Evolutionary conservation across 495 filamentous ascomycete species (phyloP), one percentile per base, ranked within the genome.

Genomic region (Hypoxylon lienhwacheense): DNA sequence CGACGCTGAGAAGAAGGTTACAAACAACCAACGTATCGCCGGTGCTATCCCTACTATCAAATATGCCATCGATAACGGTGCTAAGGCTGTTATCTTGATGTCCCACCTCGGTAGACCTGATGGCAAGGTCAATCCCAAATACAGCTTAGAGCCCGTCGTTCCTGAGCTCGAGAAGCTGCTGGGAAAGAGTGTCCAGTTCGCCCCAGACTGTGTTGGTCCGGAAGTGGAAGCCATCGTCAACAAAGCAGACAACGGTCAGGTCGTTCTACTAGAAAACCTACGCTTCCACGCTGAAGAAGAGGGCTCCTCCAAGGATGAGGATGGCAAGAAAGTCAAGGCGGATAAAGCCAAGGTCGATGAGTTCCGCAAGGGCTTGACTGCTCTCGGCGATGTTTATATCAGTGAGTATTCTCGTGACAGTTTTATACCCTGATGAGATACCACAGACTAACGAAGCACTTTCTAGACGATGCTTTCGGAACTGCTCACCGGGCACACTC

Each of bases 261-360:
- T 99, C 16, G 79, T 99, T 33, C 82, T 99, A 15, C 79, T 99
- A 19, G 93, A 99, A 81, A 99, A 99, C 77, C 78, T 99, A 68
- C 88, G 93, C 37, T 99, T 97, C 81, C 93, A 99, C 71, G 77
- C 87, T 39, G 93, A 97, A 78, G 93, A 99, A 76, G 93, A 99
- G 76, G 93, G 93, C 53, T 95, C 88, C 77, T 87, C 75, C 60
- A 93, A 92, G 78, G 90, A 96, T 68, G 84, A 78, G 36, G 84
- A 93, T 20, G 95, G 91, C 61, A 97, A 97, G 75, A 99, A 97
- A 80, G 84, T 90, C 67, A 97, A 97, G 82, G 95, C 93, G 60
- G 91, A 97, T 67, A 90, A 93, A 78, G 88, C 77, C 56, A 84
- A 87, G 68, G 90, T 99, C 32, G 88, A 88, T 35, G 85, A 90